Conservation (phyloP, 2,329 filamentous ascomycete genomes). For the Fusarium euwallaceae region DNA sequence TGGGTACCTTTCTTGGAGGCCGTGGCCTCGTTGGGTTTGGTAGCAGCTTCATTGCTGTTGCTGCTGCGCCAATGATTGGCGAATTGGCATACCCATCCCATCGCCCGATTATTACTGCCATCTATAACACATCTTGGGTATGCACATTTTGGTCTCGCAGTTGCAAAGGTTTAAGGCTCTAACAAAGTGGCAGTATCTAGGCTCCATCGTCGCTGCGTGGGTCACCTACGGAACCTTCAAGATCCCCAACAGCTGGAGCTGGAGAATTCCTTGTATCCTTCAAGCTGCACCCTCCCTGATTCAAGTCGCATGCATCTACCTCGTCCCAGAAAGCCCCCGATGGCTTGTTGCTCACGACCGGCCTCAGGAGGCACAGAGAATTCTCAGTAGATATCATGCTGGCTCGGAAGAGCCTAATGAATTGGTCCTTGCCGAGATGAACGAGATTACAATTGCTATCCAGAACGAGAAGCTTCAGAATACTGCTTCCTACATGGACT, state of each 20-base stretch:
- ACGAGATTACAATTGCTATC: conserved; percentile 5
- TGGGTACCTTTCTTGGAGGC: conserved; percentile 48
- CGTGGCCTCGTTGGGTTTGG: conserved; percentile 49
- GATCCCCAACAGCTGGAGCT: conserved; percentile 40
- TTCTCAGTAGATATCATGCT: conserved; percentile 43
- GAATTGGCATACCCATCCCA: conserved; percentile 52
- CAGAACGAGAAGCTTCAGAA: conserved; percentile 3
- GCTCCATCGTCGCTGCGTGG: conserved; percentile 44
- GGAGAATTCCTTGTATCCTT: conserved; percentile 41
- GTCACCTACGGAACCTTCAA: conserved; percentile 19
- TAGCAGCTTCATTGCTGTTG: conserved; percentile 42
- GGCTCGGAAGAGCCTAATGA: neutral
- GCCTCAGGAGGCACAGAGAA: conserved; percentile 48
- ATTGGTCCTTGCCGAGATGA: conserved; percentile 4
- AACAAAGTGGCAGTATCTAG: conserved; percentile 50
- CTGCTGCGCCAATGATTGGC: conserved; percentile 49
- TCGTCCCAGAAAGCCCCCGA: conserved; percentile 27
- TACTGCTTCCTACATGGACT: conserved; percentile 2
- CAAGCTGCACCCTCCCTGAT: conserved; percentile 19
- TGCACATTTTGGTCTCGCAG: no score
- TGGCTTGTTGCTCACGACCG: conserved; percentile 52
- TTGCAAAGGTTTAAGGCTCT: no score
- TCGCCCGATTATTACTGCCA: conserved; percentile 55
- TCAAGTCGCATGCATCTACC: conserved; percentile 12
- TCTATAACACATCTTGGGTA: conserved; percentile 60